These are phyloP conservation scores for Claviceps paspali DNA, from an alignment of 2,329 filamentous ascomycete species.

Conservation along the genomic window DNA sequence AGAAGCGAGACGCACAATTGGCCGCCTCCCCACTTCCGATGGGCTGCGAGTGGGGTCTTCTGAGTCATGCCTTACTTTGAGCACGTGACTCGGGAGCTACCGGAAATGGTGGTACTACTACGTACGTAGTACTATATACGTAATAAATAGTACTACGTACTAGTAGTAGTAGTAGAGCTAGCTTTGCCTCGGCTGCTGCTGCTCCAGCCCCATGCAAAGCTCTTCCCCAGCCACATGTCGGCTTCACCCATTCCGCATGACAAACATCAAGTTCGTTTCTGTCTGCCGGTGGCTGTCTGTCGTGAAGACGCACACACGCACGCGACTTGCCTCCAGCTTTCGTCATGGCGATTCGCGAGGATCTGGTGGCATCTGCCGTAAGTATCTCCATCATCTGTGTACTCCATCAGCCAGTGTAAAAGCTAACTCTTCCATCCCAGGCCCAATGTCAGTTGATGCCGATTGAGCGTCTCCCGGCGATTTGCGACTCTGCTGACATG, in stretches of 20 bases:
- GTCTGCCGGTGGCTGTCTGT: slow-evolving; percentile 12
- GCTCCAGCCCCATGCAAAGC: too few relatives aligned
- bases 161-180: too few relatives aligned
- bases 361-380: slow-evolving; percentile 73
- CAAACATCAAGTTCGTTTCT: slow-evolving; percentile 12
- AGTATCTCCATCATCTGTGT: too few relatives aligned
- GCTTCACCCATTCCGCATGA: too few relatives aligned
- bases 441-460: slow-evolving; percentile 25
- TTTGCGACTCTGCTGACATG: slow-evolving; percentile 1
- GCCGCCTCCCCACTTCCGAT: slow-evolving; percentile 3
- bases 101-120: too few relatives aligned
- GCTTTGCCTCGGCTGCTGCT: too few relatives aligned
- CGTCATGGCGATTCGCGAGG: slow-evolving; percentile 78
- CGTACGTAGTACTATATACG: too few relatives aligned
- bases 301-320: slow-evolving; percentile 10
- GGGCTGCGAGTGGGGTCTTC: not conserved
- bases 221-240: too few relatives aligned
- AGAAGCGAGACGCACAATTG: slow-evolving; percentile 12
- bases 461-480: not conserved
- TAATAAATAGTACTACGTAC: too few relatives aligned
- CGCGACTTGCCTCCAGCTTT: slow-evolving; percentile 1
- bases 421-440: slow-evolving; percentile 12
- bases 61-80: too few relatives aligned
- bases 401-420: too few relatives aligned
- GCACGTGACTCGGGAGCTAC: too few relatives aligned